Conservation (phyloP, 2,329 filamentous ascomycete genomes). For the Diaporthe velutina region DNA sequence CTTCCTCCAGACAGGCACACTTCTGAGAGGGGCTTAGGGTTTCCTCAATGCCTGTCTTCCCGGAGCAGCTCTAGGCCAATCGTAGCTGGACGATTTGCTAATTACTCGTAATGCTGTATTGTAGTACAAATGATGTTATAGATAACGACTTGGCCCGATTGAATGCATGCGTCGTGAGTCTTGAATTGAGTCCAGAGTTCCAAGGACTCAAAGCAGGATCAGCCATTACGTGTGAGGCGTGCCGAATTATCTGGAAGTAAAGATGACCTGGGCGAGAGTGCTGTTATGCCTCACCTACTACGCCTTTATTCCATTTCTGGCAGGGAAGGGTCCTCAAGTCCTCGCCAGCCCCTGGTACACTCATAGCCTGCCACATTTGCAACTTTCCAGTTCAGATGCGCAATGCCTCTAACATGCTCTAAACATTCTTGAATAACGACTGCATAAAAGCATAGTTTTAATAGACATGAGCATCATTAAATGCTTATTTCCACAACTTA, state of each 20-base stretch:
- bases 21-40: background rate
- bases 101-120: background rate
- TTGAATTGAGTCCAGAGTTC: background rate
- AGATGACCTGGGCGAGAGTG: background rate
- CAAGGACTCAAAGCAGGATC: background rate
- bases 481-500: background rate
- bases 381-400: no score
- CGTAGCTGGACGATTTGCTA: background rate
- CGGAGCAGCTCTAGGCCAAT: background rate
- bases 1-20: conserved; percentile 11
- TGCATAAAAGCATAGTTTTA: background rate
- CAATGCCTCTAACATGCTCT: background rate
- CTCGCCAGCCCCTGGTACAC: background rate
- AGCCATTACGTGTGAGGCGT: background rate
- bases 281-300: background rate
- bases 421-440: background rate
- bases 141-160: no score
- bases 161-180: background rate
- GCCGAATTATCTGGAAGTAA: background rate
- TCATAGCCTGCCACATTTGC: background rate
- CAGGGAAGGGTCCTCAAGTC: no score
- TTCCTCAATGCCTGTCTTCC: background rate
- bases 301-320: background rate
- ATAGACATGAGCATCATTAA: background rate
- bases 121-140: background rate